A percentile compares a stretch with the other conserved stretches of the same genome.
These are phyloP conservation scores for Penicillium palitans DNA, from an alignment of 2,329 filamentous ascomycete species.

Conservation along the genomic window DNA sequence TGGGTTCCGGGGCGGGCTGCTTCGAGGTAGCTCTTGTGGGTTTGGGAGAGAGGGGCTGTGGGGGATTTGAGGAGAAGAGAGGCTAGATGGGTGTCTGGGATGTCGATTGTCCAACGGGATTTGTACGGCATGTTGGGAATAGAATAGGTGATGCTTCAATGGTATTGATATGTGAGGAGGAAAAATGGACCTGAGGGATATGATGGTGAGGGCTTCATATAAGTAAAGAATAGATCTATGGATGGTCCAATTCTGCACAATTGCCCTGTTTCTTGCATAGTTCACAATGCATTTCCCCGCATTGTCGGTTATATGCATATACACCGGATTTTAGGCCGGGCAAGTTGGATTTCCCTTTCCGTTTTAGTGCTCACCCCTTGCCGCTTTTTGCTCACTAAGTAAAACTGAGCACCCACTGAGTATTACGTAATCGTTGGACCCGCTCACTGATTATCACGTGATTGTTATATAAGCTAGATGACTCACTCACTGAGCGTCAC, in stretches of 20 bases:
- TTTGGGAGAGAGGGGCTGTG: conserved; percentile 47
- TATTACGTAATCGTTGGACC: no score
- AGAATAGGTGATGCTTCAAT: not conserved
- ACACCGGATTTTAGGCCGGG: no score
- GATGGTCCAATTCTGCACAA: not conserved
- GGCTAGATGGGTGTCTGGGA: conserved; percentile 46
- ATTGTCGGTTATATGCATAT: not conserved
- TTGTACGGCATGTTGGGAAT: conserved; percentile 48
- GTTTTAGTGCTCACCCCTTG: no score
- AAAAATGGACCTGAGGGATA: not conserved
- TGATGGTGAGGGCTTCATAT: not conserved
- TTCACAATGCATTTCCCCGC: not conserved
- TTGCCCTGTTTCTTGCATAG: not conserved
- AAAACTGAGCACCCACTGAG: no score
- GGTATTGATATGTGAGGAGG: not conserved
- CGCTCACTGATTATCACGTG: no score
- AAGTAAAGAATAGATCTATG: not conserved
- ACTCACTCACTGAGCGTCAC: no score
- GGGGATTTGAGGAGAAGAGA: conserved; percentile 54
- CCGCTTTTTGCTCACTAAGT: no score
- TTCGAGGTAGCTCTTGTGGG: conserved; percentile 58
- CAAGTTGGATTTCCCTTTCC: no score
- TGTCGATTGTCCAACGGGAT: conserved; percentile 50
- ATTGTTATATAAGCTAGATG: no score
- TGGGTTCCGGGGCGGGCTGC: conserved; percentile 66